Percentiles rank a stretch among this genome's conserved stretches.
phyloP scores from a whole-genome alignment of 208 protist species.

The Trypanosoma avium region DNA sequence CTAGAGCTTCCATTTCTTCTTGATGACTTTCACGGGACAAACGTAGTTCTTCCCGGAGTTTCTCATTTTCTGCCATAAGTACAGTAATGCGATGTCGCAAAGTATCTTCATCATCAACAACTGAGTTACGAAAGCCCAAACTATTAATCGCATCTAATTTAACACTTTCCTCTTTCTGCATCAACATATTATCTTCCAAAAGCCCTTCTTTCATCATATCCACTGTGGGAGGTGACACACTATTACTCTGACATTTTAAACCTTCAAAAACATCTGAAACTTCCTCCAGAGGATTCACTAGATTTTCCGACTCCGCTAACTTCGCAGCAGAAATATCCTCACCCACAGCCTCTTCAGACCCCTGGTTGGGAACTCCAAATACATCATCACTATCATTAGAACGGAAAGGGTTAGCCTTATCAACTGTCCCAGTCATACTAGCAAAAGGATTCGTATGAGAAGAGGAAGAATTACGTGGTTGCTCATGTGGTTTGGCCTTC shows the following conservation, averaged over 20 bases:
- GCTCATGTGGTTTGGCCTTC: background rate
- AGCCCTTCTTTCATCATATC: too few relatives aligned
- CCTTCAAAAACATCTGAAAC: too few relatives aligned
- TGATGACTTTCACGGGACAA: constrained; percentile 31
- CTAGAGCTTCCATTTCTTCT: constrained; percentile 53
- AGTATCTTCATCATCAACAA: too few relatives aligned
- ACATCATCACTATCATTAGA: background rate
- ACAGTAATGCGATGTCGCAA: background rate
- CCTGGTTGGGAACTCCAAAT: background rate
- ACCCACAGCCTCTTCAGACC: background rate
- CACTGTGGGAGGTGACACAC: too few relatives aligned
- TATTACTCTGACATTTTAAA: too few relatives aligned
- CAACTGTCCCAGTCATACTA: background rate
- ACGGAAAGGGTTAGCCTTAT: background rate
- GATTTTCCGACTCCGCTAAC: background rate
- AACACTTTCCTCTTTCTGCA: too few relatives aligned
- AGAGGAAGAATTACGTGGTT: background rate
- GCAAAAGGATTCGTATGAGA: constrained; percentile 1
- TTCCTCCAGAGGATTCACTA: too few relatives aligned
- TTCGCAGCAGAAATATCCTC: background rate
- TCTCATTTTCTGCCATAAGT: constrained; percentile 4
- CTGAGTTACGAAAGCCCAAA: background rate
- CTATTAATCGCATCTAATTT: too few relatives aligned
- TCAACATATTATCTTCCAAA: too few relatives aligned
- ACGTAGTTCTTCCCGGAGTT: constrained; percentile 21